phyloP scores from a whole-genome alignment of 768 basidiomycete genomes.

The Epithele typhae region DNA sequence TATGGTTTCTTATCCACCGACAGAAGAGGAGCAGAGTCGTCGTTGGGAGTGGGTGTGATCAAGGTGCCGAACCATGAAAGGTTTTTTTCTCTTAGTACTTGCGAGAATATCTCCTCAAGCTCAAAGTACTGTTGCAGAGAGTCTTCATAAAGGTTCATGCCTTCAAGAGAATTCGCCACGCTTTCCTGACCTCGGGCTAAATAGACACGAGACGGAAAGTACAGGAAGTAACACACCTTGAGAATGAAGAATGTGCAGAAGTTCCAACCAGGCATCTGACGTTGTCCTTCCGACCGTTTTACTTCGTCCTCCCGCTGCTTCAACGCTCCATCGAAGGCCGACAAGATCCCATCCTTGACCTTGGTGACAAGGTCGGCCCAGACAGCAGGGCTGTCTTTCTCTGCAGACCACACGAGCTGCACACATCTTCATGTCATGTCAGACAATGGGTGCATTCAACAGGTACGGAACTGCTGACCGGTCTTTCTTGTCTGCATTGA shows the following conservation, averaged over 20 bases:
- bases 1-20: conserved; percentile 80
- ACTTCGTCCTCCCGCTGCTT: conserved; percentile 86
- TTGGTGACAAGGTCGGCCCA: conserved; percentile 90
- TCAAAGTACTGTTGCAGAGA: conserved; percentile 88
- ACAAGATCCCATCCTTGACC: conserved; percentile 85
- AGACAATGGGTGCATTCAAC: conserved; percentile 5
- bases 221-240: conserved; percentile 59
- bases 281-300: conserved; percentile 81
- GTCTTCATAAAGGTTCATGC: conserved; percentile 86
- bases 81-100: conserved; percentile 71
- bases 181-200: conserved; percentile 63
- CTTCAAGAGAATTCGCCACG: conserved; percentile 86
- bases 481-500: conserved; percentile 85
- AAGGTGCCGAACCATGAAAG: conserved; percentile 91
- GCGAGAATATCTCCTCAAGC: conserved; percentile 79
- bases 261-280: conserved; percentile 96
- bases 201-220: not conserved
- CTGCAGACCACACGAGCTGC: conserved; percentile 73
- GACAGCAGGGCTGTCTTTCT: conserved; percentile 66
- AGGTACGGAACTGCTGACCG: conserved; percentile 56
- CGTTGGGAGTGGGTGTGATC: conserved; percentile 61
- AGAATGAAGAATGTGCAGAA: conserved; percentile 96
- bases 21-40: conserved; percentile 82
- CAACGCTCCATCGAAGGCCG: conserved; percentile 78
- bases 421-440: conserved; percentile 53